phyloP scores from a whole-genome alignment of 1,284 basidiomycete species.

The Irpex sp. region DNA sequence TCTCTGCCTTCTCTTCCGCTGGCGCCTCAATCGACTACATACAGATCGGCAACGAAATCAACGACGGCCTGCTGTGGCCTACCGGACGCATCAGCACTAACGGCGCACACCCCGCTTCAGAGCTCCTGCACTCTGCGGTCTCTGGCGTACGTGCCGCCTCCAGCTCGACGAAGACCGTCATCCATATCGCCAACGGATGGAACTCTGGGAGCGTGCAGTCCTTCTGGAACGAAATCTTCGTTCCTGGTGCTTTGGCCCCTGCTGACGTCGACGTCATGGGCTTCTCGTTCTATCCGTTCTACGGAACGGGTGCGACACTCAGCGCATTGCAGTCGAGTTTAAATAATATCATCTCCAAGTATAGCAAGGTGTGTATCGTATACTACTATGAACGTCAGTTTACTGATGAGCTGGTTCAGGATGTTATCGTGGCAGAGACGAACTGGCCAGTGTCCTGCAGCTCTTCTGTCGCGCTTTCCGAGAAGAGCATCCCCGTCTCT shows the following conservation, averaged over 20 bases:
- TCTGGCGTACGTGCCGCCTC: conserved; percentile 38
- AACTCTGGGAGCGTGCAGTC: conserved; percentile 38
- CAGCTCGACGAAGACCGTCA: conserved; percentile 44
- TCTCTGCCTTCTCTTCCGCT: conserved; percentile 43
- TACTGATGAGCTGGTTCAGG: conserved; percentile 17
- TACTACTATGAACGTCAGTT: neutral
- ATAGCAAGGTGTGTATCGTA: conserved; percentile 29
- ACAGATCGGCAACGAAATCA: conserved; percentile 60
- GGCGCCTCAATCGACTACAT: conserved; percentile 43
- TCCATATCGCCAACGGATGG: conserved; percentile 66
- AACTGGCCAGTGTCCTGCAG: conserved; percentile 53
- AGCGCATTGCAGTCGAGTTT: conserved; percentile 44
- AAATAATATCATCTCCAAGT: conserved; percentile 42
- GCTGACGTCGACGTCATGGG: conserved; percentile 54
- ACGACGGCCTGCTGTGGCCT: conserved; percentile 59
- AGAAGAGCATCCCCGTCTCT: conserved; percentile 44
- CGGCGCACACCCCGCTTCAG: conserved; percentile 49
- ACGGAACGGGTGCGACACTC: conserved; percentile 51
- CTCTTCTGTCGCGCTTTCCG: conserved; percentile 39
- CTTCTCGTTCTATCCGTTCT: conserved; percentile 64
- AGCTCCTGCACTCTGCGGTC: conserved; percentile 55
- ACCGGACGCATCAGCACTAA: conserved; percentile 48
- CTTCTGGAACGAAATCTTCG: conserved; percentile 50
- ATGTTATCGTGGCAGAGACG: conserved; percentile 57
- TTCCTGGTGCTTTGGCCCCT: conserved; percentile 43